Evolutionary conservation across 768 basidiomycete species (phyloP).

Genomic region (Lactarius hengduanensis): DNA sequence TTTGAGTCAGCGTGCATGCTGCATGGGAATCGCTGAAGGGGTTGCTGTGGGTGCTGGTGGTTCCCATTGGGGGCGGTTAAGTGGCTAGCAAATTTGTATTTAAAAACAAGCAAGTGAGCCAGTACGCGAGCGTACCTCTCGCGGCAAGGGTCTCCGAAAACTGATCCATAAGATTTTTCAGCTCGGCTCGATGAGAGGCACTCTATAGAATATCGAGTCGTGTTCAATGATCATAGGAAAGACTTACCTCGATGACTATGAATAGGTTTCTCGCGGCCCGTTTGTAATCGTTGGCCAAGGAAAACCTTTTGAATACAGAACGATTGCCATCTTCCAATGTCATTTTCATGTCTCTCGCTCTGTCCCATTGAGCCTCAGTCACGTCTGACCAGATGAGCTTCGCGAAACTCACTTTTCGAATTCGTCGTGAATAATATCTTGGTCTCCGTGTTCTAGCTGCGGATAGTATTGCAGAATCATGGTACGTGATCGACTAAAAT

Average conservation of each 20-base stretch:
- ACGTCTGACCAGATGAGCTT: background rate
- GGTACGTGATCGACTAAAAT: background rate
- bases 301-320: background rate
- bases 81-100: background rate
- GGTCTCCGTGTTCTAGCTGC: rapidly evolving
- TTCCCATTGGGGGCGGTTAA: background rate
- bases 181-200: background rate
- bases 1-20: background rate
- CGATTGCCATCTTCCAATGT: background rate
- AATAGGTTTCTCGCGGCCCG: background rate
- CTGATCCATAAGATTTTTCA: background rate
- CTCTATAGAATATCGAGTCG: background rate
- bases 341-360: rapidly evolving
- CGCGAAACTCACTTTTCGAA: background rate
- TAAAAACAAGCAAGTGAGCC: background rate
- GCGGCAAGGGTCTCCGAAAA: background rate
- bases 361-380: background rate
- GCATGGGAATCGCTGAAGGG: constrained; percentile 10
- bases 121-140: background rate
- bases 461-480: background rate
- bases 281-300: background rate
- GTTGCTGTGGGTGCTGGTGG: background rate
- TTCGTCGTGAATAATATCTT: rapidly evolving
- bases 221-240: rapidly evolving
- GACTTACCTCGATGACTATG: background rate